These are phyloP conservation scores for Chamaenerion angustifolium DNA, from an alignment of 345 rosid genomes.

Conservation along the genomic window DNA sequence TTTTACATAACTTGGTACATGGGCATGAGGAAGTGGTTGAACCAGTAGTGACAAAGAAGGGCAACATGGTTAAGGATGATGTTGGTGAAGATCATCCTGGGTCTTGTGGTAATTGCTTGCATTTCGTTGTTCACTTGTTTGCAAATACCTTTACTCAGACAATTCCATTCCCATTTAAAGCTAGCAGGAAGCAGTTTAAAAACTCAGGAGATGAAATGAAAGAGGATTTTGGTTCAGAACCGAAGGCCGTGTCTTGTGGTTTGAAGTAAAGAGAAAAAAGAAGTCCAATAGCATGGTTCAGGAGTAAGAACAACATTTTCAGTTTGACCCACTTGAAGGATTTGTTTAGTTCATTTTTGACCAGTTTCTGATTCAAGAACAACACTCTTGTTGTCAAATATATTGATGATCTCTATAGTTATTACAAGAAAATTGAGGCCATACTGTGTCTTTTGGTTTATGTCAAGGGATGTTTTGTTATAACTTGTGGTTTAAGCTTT, in stretches of 20 bases:
- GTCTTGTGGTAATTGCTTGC: conserved; percentile 59
- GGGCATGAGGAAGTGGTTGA: conserved; percentile 18
- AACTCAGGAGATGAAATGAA: conserved; percentile 25
- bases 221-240: conserved; percentile 12
- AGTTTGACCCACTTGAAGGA: conserved; percentile 41
- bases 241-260: conserved; percentile 15
- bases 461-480: too few relatives aligned
- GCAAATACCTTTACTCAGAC: conserved; percentile 60
- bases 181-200: conserved; percentile 36
- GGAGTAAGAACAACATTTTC: conserved; percentile 9
- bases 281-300: conserved; percentile 8
- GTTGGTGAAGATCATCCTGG: conserved; percentile 24
- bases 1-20: conserved; percentile 31
- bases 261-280: conserved; percentile 18
- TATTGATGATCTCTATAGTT: too few relatives aligned
- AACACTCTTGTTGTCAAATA: too few relatives aligned
- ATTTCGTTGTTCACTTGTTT: conserved; percentile 61
- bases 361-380: conserved; percentile 38
- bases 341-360: conserved; percentile 41
- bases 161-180: conserved; percentile 46
- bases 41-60: conserved; percentile 20
- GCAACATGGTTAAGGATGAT: conserved; percentile 9
- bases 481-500: too few relatives aligned
- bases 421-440: too few relatives aligned
- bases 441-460: too few relatives aligned